Conservation (phyloP, 129 eudicot genomes). For the Tanacetum coccineum region DNA sequence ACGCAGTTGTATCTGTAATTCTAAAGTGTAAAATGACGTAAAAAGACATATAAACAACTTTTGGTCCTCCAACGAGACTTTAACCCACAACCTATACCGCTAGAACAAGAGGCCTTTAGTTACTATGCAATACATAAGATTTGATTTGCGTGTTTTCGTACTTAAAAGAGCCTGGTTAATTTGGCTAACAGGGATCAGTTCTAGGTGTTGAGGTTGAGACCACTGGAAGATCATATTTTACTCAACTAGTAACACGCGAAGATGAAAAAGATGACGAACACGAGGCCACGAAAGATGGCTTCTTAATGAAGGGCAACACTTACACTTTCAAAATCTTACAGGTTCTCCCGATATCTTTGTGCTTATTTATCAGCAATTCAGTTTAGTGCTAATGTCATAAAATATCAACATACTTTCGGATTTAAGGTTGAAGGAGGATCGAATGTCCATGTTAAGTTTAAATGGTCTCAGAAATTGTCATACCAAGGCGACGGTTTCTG, state of each 20-base stretch:
- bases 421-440: constrained; percentile 96
- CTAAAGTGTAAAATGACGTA: too few relatives aligned
- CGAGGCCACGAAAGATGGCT: constrained; percentile 55
- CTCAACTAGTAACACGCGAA: constrained; percentile 43
- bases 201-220: constrained; percentile 88
- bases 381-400: too few relatives aligned
- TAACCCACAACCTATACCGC: too few relatives aligned
- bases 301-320: constrained; percentile 55
- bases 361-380: too few relatives aligned
- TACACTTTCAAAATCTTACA: constrained; percentile 64
- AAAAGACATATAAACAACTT: too few relatives aligned
- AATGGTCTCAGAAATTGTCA: constrained; percentile 76
- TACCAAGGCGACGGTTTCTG: constrained; percentile 56
- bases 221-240: constrained; percentile 43
- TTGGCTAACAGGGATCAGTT: constrained; percentile 97
- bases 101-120: too few relatives aligned
- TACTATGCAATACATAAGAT: background rate
- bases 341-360: constrained; percentile 33
- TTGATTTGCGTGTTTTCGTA: constrained; percentile 17
- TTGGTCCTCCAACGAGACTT: too few relatives aligned
- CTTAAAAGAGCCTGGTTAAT: constrained; percentile 50
- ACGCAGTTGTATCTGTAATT: too few relatives aligned
- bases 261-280: constrained; percentile 28
- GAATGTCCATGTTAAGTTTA: constrained; percentile 41
- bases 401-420: too few relatives aligned